These are phyloP conservation scores for Kappamyces sp. DNA, from an alignment of 192 early-diverging fungal species.

Conservation along the genomic window DNA sequence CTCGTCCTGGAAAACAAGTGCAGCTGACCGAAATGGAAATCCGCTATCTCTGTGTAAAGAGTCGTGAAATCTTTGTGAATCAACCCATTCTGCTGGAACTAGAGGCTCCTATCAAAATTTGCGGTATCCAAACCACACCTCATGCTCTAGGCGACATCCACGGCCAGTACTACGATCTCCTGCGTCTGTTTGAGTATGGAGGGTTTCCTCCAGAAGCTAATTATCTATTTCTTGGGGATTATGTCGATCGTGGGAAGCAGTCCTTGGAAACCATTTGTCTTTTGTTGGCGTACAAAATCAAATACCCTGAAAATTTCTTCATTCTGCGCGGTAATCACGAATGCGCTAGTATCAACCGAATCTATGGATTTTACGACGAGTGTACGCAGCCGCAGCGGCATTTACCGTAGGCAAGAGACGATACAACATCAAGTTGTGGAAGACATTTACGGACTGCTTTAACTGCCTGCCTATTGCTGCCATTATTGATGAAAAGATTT, in stretches of 20 bases:
- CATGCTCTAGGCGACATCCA: constrained; percentile 66
- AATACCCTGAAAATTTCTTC: constrained; percentile 99
- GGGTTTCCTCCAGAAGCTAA: constrained; percentile 95
- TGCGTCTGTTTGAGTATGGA: constrained; percentile 92
- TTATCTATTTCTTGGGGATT: constrained; percentile 96
- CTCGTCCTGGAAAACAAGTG: constrained; percentile 93
- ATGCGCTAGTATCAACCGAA: constrained; percentile 92
- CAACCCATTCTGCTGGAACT: constrained; percentile 90
- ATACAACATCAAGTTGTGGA: constrained; percentile 99
- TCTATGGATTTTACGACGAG: constrained; percentile 98
- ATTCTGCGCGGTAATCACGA: constrained; percentile 98
- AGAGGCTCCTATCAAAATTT: constrained; percentile 94
- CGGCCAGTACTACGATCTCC: constrained; percentile 95
- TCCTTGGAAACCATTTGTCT: constrained; percentile 97
- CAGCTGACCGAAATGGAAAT: constrained; percentile 93
- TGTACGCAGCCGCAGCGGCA: constrained; percentile 44
- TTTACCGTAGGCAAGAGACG: constrained; percentile 72
- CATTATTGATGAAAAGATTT: constrained; percentile 97
- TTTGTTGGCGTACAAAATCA: constrained; percentile 97
- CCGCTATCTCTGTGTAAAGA: constrained; percentile 86
- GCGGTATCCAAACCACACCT: constrained; percentile 49
- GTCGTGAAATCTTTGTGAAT: constrained; percentile 90
- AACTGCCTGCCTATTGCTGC: constrained; percentile 97
- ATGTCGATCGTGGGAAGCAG: constrained; percentile 97
- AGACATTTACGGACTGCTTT: constrained; percentile 99